Base-by-base conservation (phyloP, 2,329 filamentous ascomycete genomes). In the Botrytis cinerea region DNA sequence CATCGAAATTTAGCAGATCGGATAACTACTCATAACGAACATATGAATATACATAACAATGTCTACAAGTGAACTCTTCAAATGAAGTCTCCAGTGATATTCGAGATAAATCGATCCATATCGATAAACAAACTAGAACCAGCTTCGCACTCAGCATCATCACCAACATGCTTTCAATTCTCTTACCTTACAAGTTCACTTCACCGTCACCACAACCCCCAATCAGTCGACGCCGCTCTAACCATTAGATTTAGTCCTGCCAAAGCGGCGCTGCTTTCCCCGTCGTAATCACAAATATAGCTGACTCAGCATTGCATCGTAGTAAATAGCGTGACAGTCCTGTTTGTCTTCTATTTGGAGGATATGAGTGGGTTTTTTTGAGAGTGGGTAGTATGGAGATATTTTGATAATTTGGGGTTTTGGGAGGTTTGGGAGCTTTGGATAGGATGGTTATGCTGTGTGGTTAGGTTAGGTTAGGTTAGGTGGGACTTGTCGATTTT, bases 161-260 rank as follows among this genome's bases (percentile, higher is more conserved):
- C n/a, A 32, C 51, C 3, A 57, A 18, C 14, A 7, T 8, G 38
- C 38, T 38, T 38, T 38, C 7, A 38, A 38, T 38, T 7, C 7
- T 38, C 38, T 38, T 38, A 38, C 7, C 7, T 38, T 38, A 7
- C 38, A 7, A 38, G 38, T 38, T 38, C 8, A 8, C 38, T 38
- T 38, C 38, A 38, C 38, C 38, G 7, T 8, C 51, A 54, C n/a
- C 14, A 14, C 7, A 8, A 16, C 14, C 1, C 48, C 51, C n/a
- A 54, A n/a, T 25, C 3, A 28, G 4, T 25, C 8, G 2, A 25
- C 16, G n/a, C n/a, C n/a, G 51, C n/a, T 54, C 51, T 54, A 54
- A 6, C 6, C n/a, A 16, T 10, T 2, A 14, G 14, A 7, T 28
- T 7, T 5, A 54, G 25, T 16, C 0, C 4, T 1, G 1, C n/a